Percentiles rank a stretch among this genome's conserved stretches.
These are phyloP conservation scores for Cardamine resedifolia DNA, from an alignment of 345 rosid species.

Conservation along the genomic window DNA sequence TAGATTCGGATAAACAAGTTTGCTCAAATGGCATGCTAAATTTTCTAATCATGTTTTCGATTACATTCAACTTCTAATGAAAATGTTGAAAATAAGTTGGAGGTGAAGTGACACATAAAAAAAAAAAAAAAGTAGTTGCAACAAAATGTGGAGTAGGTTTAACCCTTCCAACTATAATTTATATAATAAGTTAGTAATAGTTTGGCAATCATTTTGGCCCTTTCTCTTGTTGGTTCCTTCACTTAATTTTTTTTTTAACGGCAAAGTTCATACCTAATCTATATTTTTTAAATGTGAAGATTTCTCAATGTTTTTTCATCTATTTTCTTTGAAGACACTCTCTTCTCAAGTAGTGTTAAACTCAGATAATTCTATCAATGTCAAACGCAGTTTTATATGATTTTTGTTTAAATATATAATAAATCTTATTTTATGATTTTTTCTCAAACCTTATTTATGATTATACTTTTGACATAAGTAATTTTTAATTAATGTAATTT, in stretches of 20 bases:
- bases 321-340: too few relatives aligned
- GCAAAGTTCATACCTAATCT: too few relatives aligned
- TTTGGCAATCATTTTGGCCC: conserved; percentile 21
- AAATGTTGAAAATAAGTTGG: conserved; percentile 6
- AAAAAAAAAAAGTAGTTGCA: background rate
- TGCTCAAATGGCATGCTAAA: background rate
- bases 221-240: conserved; percentile 18
- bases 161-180: conserved; percentile 1
- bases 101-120: background rate
- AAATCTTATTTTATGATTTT: background rate
- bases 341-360: too few relatives aligned
- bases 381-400: background rate
- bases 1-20: too few relatives aligned
- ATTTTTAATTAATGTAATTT: background rate
- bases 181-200: background rate
- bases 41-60: background rate
- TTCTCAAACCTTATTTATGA: background rate
- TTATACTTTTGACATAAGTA: too few relatives aligned
- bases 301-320: too few relatives aligned
- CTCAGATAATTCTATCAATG: background rate
- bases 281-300: too few relatives aligned
- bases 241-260: background rate
- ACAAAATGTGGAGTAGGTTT: conserved; percentile 14
- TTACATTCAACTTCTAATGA: background rate
- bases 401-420: background rate